Evolutionary conservation across 768 basidiomycete species (phyloP).

Genomic region (Leccinum rimulosum): DNA sequence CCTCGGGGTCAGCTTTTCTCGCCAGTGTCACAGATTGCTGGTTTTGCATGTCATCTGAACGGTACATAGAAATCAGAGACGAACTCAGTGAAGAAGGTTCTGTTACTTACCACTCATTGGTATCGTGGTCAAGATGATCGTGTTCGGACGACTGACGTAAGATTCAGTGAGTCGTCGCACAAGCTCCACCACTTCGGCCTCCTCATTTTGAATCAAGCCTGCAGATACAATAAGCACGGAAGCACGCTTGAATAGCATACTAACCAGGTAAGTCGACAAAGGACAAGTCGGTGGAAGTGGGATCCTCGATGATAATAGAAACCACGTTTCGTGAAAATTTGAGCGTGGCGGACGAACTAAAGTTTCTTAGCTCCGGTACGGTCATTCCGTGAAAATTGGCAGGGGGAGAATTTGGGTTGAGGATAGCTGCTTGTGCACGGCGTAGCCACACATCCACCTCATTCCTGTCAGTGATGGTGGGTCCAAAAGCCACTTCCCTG

Average conservation of each 20-base stretch:
- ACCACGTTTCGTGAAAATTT: constrained; percentile 53
- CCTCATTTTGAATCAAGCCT: constrained; percentile 61
- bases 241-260: background rate
- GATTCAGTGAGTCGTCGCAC: constrained; percentile 47
- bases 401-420: constrained; percentile 26
- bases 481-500: constrained; percentile 28
- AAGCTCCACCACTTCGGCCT: constrained; percentile 38
- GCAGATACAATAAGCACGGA: constrained; percentile 7
- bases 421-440: constrained; percentile 45
- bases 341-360: constrained; percentile 24
- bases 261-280: constrained; percentile 57
- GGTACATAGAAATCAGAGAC: background rate
- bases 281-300: constrained; percentile 44
- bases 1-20: constrained; percentile 47
- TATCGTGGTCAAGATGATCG: constrained; percentile 62
- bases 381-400: constrained; percentile 24
- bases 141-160: constrained; percentile 48
- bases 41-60: constrained; percentile 66
- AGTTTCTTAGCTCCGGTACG: constrained; percentile 23
- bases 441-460: constrained; percentile 42
- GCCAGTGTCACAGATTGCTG: constrained; percentile 58
- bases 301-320: constrained; percentile 44
- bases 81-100: background rate
- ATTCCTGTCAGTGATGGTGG: constrained; percentile 26
- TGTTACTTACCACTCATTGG: constrained; percentile 54